Evolutionary conservation across 1,284 basidiomycete species (phyloP), one percentile per base, ranked within the genome.

Genomic region (Taiwanofungus camphoratus): DNA sequence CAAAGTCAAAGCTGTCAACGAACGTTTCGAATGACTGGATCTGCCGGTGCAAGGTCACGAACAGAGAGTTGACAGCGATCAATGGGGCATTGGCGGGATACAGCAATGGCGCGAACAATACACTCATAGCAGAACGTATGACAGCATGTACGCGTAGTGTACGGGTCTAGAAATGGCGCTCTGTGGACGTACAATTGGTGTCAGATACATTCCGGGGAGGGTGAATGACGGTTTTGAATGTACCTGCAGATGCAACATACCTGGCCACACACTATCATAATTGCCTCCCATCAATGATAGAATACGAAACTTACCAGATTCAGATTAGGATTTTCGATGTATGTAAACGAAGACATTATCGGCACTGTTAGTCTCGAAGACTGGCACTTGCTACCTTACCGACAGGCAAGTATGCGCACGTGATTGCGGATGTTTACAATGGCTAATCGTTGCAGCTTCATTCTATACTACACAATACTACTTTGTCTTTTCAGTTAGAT

Each of bases 101-200:
- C 73, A 32, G 64, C 58, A 8, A 92, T 69, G 0, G 89, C 86
- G 34, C 71, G 69, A 12, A 68, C 55, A 50, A 92, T 87, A 57
- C 90, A 92, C 27, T 79, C 79, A 18, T 68, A 67, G 60, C 90
- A 93, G 61, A 92, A 92, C 0, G 87, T 92, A 59, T 93, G 90
- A 45, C 76, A 73, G 57, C 90, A 92, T 9, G 80, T 79, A 19
- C 67, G 75, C 2, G 87, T 82, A 0, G 80, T 82, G 3, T 74
- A 75, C 8, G 90, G 90, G 23, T 89, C 75, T 15, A 79, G 65
- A 55, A 92, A 88, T 2, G 89, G 87, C 36, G 76, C 68, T 23
- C 85, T 84, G 45, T 52, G 33, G 2, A 3, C 6, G 9, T 22
- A 4, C 13, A 2, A 29, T 30, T n/a, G 22, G 55, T 13, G 29